Conservation (phyloP, 257 asterid species). For the Solanum bulbocastanum region DNA sequence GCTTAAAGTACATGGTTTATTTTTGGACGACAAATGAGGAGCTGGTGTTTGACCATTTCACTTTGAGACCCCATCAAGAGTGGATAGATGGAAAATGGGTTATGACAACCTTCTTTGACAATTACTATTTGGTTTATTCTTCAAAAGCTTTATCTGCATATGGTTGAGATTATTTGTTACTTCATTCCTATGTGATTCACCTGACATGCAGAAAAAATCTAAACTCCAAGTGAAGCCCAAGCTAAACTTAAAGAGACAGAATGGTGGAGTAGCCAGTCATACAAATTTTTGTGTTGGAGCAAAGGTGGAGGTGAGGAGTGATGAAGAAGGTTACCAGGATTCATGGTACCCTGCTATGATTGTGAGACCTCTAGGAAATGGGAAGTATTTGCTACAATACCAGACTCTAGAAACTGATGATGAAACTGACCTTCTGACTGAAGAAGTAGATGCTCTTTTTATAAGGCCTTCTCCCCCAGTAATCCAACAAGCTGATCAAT, state of each 20-base stretch:
- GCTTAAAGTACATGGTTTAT: slow-evolving; percentile 32
- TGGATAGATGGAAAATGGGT: slow-evolving; percentile 61
- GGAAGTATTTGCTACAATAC: slow-evolving; percentile 35
- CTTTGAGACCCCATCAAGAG: slow-evolving; percentile 58
- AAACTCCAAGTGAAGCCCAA: slow-evolving; percentile 23
- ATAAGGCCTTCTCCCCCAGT: slow-evolving; percentile 44
- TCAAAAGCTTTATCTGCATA: neutral
- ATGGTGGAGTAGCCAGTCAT: slow-evolving; percentile 6
- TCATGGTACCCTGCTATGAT: slow-evolving; percentile 50
- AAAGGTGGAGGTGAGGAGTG: slow-evolving; percentile 43
- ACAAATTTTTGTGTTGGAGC: slow-evolving; percentile 17
- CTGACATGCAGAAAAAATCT: slow-evolving; percentile 31
- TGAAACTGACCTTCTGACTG: slow-evolving; percentile 23
- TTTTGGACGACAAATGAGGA: slow-evolving; percentile 50
- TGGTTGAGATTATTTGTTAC: neutral
- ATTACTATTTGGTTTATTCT: neutral
- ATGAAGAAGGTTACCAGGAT: slow-evolving; percentile 27
- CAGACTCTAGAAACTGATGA: slow-evolving; percentile 30
- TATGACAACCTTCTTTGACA: slow-evolving; percentile 6
- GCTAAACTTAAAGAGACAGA: slow-evolving; percentile 10
- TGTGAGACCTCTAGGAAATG: slow-evolving; percentile 8
- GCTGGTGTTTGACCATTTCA: slow-evolving; percentile 22
- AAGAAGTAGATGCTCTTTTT: slow-evolving; percentile 30
- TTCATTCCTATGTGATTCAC: neutral
- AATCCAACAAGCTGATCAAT: slow-evolving; percentile 17